Evolutionary conservation across 2,329 filamentous ascomycete species (phyloP).

Genomic region (Periconia sp.): DNA sequence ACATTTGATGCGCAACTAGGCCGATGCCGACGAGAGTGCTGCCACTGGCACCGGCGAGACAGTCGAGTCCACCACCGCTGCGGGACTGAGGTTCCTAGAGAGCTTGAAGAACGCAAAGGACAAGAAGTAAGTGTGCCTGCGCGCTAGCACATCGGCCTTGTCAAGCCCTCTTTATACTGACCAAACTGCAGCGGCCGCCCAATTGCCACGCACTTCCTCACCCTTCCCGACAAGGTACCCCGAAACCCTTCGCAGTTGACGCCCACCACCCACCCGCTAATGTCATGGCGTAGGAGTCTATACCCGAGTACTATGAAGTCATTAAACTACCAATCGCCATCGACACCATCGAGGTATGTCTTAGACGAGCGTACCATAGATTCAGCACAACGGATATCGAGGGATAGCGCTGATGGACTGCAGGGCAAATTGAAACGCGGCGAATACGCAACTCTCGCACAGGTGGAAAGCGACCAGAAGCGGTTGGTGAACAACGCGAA

Average conservation of each 20-base stretch:
- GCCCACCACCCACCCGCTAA: conserved; percentile 16
- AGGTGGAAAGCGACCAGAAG: conserved; percentile 83
- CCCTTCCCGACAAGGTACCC: conserved; percentile 62
- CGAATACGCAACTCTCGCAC: conserved; percentile 70
- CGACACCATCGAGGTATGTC: conserved; percentile 67
- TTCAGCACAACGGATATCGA: neutral
- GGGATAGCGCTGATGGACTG: conserved; percentile 16
- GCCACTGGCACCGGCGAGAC: conserved; percentile 49
- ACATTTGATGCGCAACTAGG: conserved; percentile 31
- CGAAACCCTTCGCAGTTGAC: conserved; percentile 6
- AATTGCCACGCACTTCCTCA: conserved; percentile 75
- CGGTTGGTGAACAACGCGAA: conserved; percentile 87
- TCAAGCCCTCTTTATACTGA: conserved; percentile 19
- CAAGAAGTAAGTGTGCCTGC: conserved; percentile 66
- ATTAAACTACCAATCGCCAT: conserved; percentile 80
- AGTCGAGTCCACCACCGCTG: conserved; percentile 67
- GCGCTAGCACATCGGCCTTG: neutral
- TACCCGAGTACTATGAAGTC: conserved; percentile 75
- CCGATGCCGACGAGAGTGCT: conserved; percentile 21
- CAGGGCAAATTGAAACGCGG: conserved; percentile 66
- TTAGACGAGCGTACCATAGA: neutral
- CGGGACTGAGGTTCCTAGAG: conserved; percentile 73
- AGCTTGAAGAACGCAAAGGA: conserved; percentile 75
- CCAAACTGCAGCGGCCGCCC: conserved; percentile 59
- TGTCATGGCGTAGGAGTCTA: conserved; percentile 49